Evolutionary conservation across 2,329 filamentous ascomycete species (phyloP).

Genomic region (Penicillium olsonii): DNA sequence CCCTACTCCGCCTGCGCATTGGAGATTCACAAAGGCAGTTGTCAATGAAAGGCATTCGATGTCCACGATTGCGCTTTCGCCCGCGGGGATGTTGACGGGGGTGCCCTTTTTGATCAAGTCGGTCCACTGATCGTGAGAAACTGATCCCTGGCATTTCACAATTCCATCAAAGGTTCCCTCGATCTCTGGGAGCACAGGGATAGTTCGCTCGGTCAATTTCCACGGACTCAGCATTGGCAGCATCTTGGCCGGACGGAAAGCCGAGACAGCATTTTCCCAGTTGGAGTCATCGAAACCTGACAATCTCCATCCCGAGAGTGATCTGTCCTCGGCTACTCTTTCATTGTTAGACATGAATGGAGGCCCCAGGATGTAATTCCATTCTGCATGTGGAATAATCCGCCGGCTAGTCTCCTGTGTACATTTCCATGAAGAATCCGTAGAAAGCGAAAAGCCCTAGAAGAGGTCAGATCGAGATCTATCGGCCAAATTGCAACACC

Average conservation of each 20-base stretch:
- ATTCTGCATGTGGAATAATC: slow-evolving; percentile 21
- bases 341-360: slow-evolving; percentile 27
- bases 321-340: slow-evolving; percentile 12
- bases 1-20: slow-evolving; percentile 7
- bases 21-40: slow-evolving; percentile 15
- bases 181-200: slow-evolving; percentile 16
- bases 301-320: slow-evolving; percentile 16
- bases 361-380: slow-evolving; percentile 27
- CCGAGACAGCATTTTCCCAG: slow-evolving; percentile 9
- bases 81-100: slow-evolving; percentile 1
- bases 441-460: slow-evolving; percentile 4
- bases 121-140: slow-evolving; percentile 6
- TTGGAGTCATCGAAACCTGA: slow-evolving; percentile 13
- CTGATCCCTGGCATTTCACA: slow-evolving; percentile 10
- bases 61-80: slow-evolving; percentile 13
- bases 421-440: slow-evolving; percentile 13
- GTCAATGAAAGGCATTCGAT: slow-evolving; percentile 10
- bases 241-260: slow-evolving; percentile 18
- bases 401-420: slow-evolving; percentile 11
- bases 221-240: slow-evolving; percentile 18
- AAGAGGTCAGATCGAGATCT: not conserved
- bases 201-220: slow-evolving; percentile 6
- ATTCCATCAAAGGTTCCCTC: slow-evolving; percentile 10
- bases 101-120: slow-evolving; percentile 2
- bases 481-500: not conserved